These are phyloP conservation scores for Hypoxylon crocopeplum DNA, from an alignment of 495 filamentous ascomycete genomes.

Conservation along the genomic window DNA sequence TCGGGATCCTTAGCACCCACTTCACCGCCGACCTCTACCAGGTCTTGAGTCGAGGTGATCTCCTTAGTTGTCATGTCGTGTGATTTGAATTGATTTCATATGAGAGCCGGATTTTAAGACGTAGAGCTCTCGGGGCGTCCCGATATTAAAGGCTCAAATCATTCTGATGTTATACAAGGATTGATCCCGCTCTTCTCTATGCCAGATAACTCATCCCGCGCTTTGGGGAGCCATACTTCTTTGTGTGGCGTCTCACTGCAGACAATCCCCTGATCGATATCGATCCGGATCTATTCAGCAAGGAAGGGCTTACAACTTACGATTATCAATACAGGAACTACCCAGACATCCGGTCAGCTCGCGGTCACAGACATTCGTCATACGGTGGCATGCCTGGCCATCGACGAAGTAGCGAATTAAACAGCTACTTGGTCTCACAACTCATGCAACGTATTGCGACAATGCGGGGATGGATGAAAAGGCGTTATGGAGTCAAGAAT, in stretches of 20 bases:
- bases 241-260: constrained; percentile 21
- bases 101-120: not conserved
- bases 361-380: not conserved
- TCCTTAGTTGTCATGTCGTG: constrained; percentile 23
- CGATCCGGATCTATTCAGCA: constrained; percentile 14
- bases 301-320: not conserved
- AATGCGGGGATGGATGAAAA: constrained; percentile 4
- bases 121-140: not conserved
- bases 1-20: constrained; percentile 20
- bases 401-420: not conserved
- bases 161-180: constrained; percentile 5
- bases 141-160: constrained; percentile 4
- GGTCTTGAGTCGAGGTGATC: constrained; percentile 26
- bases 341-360: not conserved
- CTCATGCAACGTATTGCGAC: constrained; percentile 2
- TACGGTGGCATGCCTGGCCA: not conserved
- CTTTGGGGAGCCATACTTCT: not conserved
- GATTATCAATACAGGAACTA: constrained; percentile 2
- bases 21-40: constrained; percentile 41
- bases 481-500: not conserved
- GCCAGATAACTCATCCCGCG: constrained; percentile 8
- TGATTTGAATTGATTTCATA: not conserved
- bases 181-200: constrained; percentile 4
- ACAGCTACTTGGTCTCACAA: not conserved
- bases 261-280: constrained; percentile 10